Conservation (phyloP, 345 rosid genomes). For the Pistacia integerrima region DNA sequence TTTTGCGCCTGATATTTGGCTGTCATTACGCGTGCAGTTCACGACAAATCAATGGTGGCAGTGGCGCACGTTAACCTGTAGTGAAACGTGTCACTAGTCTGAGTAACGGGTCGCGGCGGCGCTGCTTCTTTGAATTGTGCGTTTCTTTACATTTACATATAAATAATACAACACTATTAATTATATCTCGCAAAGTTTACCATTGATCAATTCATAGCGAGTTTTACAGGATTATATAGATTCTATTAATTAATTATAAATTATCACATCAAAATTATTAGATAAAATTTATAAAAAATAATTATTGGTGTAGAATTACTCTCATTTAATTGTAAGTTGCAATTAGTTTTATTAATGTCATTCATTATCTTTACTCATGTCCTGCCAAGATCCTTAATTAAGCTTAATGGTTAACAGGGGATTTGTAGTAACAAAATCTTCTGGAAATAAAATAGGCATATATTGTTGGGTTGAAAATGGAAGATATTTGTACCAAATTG, state of each 20-base stretch:
- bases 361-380: too few species aligned
- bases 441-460: neutral
- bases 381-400: neutral
- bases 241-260: too few species aligned
- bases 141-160: too few species aligned
- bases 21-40: constrained; percentile 64
- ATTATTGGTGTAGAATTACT: rapidly evolving
- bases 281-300: too few species aligned
- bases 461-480: neutral
- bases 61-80: constrained; percentile 21
- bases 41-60: constrained; percentile 49
- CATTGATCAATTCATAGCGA: too few species aligned
- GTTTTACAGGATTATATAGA: too few species aligned
- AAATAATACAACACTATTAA: too few species aligned
- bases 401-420: neutral
- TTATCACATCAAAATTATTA: too few species aligned
- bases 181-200: too few species aligned
- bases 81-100: constrained; percentile 22
- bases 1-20: constrained; percentile 58
- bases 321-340: too few species aligned
- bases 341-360: too few species aligned
- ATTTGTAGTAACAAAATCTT: constrained; percentile 1
- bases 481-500: neutral
- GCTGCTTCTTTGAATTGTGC: constrained; percentile 27
- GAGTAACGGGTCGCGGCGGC: constrained; percentile 29